A percentile compares a stretch with the other conserved stretches of the same genome.
Evolutionary conservation across 441 rosid genomes (phyloP).

Genomic region (Erodium texanum): DNA sequence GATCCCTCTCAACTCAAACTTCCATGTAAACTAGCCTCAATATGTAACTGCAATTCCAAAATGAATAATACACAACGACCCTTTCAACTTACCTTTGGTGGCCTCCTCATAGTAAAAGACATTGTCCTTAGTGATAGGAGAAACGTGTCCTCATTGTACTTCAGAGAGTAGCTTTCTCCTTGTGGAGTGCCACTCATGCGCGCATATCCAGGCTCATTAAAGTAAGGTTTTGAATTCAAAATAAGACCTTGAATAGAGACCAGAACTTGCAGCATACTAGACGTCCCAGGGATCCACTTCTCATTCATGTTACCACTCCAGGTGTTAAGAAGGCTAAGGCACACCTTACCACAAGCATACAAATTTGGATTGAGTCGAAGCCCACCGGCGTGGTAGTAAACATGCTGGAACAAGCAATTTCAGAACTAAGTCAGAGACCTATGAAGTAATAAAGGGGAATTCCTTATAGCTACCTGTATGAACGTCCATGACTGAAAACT

Average conservation of each 20-base stretch:
- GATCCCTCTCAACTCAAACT: too few relatives aligned
- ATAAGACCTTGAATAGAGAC: constrained; percentile 97
- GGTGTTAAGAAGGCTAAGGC: constrained; percentile 96
- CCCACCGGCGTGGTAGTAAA: constrained; percentile 93
- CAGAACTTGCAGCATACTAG: constrained; percentile 95
- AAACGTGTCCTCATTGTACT: constrained; percentile 88
- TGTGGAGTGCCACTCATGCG: constrained; percentile 86
- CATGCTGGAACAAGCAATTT: constrained; percentile 45
- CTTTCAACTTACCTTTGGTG: constrained; percentile 50
- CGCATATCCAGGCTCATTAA: constrained; percentile 97
- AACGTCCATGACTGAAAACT: too few relatives aligned
- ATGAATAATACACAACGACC: not conserved
- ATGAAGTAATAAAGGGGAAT: constrained; percentile 10
- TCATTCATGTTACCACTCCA: constrained; percentile 96
- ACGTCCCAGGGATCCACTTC: constrained; percentile 87
- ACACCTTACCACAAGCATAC: constrained; percentile 92
- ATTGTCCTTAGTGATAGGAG: constrained; percentile 83
- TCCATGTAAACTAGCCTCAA: too few relatives aligned
- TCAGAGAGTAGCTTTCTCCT: constrained; percentile 87
- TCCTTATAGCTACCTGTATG: too few relatives aligned
- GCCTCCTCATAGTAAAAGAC: constrained; percentile 79
- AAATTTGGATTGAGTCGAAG: constrained; percentile 94
- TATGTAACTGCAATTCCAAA: too few relatives aligned
- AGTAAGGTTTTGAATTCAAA: constrained; percentile 87
- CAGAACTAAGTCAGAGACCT: constrained; percentile 16